A percentile compares a stretch with the other conserved stretches of the same genome.
Conservation (phyloP, 345 rosid genomes). For the Eucalyptus decipiens region DNA sequence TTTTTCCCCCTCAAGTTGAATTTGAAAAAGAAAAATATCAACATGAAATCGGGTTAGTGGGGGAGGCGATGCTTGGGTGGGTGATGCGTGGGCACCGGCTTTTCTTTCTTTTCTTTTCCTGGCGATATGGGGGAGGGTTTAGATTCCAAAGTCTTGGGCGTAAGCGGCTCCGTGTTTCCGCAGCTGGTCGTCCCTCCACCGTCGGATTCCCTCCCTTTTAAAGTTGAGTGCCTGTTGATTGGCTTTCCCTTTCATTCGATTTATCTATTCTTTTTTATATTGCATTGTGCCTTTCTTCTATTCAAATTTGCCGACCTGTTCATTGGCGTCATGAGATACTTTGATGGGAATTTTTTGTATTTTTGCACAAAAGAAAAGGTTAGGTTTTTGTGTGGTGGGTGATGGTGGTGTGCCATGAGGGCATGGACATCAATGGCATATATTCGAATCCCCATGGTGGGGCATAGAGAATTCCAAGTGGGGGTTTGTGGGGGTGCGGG, state of each 20-base stretch:
- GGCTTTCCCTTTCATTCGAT: not conserved
- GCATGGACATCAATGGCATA: not conserved
- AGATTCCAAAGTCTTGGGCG: slow-evolving; percentile 81
- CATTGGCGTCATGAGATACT: not conserved
- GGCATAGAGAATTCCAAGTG: not conserved
- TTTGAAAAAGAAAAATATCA: not conserved
- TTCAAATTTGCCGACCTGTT: not conserved
- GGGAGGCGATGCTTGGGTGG: not conserved
- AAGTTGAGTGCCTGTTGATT: not conserved
- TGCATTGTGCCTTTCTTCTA: not conserved
- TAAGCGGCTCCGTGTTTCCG: slow-evolving; percentile 98
- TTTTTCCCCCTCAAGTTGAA: not conserved
- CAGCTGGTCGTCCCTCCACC: slow-evolving; percentile 65
- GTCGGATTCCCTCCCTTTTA: slow-evolving; percentile 19
- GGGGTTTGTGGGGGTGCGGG: not conserved
- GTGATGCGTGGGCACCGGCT: not conserved
- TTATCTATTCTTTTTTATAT: not conserved
- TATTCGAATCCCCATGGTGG: not conserved
- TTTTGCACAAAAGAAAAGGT: not conserved
- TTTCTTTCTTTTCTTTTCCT: not conserved
- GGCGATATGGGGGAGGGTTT: not conserved
- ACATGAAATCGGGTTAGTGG: not conserved
- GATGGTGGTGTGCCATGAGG: not conserved
- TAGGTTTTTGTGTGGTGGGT: not conserved
- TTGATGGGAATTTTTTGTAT: not conserved